Evolutionary conservation across 1,284 basidiomycete species (phyloP).

Genomic region (Ceratobasidium sp.): DNA sequence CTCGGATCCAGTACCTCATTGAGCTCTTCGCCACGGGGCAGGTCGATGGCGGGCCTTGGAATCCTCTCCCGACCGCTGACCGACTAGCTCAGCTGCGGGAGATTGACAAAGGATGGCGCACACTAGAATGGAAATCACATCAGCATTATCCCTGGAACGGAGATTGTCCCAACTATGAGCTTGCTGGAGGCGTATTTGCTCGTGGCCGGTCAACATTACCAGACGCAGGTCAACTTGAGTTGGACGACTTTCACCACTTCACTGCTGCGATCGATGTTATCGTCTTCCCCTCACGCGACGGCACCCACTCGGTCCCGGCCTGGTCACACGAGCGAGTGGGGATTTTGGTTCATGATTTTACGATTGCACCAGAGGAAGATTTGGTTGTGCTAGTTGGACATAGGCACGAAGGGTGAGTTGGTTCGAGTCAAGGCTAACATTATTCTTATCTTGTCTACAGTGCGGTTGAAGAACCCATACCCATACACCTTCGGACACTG

Average conservation of each 20-base stretch:
- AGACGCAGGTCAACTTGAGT: conserved; percentile 11
- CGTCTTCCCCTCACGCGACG: conserved; percentile 21
- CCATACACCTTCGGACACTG: conserved; percentile 28
- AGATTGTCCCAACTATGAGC: conserved; percentile 33
- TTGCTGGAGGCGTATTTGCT: conserved; percentile 33
- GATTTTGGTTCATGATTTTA: conserved; percentile 32
- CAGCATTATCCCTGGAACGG: conserved; percentile 24
- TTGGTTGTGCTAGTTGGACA: conserved; percentile 33
- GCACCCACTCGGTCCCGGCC: not conserved
- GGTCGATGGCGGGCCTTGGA: conserved; percentile 17
- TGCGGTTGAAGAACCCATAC: conserved; percentile 27
- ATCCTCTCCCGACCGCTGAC: conserved; percentile 28
- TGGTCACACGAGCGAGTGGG: conserved; percentile 33
- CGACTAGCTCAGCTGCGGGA: conserved; percentile 29
- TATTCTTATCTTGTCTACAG: not conserved
- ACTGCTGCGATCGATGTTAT: conserved; percentile 35
- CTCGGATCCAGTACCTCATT: conserved; percentile 25
- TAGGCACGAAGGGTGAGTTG: conserved; percentile 26
- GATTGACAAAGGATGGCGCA: conserved; percentile 34
- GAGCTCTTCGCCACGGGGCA: conserved; percentile 33
- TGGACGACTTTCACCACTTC: conserved; percentile 32
- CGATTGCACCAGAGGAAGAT: conserved; percentile 34
- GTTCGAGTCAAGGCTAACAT: not conserved
- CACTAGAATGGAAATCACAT: conserved; percentile 30
- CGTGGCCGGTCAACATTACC: conserved; percentile 29